Conservation (phyloP, 1,284 basidiomycete species). For the Salmacisia buchloeana region DNA sequence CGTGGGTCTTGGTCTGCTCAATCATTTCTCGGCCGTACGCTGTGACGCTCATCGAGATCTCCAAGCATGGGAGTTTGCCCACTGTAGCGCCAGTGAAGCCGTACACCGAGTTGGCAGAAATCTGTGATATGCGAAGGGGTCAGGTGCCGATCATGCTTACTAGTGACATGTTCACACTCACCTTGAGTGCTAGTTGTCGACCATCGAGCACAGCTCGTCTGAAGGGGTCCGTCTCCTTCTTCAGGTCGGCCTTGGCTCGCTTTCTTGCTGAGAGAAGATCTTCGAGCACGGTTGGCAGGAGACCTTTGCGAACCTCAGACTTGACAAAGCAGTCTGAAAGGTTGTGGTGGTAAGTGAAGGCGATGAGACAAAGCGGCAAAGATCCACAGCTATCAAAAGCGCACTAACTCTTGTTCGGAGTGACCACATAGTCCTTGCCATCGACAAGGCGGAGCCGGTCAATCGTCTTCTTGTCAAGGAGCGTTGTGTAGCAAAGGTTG, state of each 20-base stretch:
- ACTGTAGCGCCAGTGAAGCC: slow-evolving; percentile 50
- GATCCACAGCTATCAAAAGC: neutral
- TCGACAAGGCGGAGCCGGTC: slow-evolving; percentile 41
- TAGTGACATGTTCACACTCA: neutral
- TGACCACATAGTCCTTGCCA: slow-evolving; percentile 44
- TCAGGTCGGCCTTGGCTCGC: slow-evolving; percentile 48
- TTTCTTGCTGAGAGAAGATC: slow-evolving; percentile 45
- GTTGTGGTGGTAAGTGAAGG: neutral
- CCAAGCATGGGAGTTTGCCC: slow-evolving; percentile 48
- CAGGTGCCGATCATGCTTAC: no score
- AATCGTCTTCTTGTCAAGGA: slow-evolving; percentile 46
- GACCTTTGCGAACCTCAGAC: slow-evolving; percentile 39
- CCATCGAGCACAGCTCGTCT: slow-evolving; percentile 49
- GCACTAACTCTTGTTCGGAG: slow-evolving; percentile 43
- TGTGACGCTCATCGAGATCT: slow-evolving; percentile 50
- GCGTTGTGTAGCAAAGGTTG: slow-evolving; percentile 50
- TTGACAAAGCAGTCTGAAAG: slow-evolving; percentile 42
- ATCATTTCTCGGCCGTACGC: slow-evolving; percentile 51
- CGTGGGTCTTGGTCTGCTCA: slow-evolving; percentile 44
- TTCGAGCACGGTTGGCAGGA: slow-evolving; percentile 46
- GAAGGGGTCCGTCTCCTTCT: slow-evolving; percentile 49
- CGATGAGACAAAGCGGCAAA: no score
- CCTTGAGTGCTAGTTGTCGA: slow-evolving; percentile 47
- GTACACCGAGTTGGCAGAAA: slow-evolving; percentile 50
- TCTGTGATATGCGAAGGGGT: neutral